A percentile compares a stretch with the other conserved stretches of the same genome.
Conservation (phyloP, 768 basidiomycete species). For the Hortiboletus flavorubellus region DNA sequence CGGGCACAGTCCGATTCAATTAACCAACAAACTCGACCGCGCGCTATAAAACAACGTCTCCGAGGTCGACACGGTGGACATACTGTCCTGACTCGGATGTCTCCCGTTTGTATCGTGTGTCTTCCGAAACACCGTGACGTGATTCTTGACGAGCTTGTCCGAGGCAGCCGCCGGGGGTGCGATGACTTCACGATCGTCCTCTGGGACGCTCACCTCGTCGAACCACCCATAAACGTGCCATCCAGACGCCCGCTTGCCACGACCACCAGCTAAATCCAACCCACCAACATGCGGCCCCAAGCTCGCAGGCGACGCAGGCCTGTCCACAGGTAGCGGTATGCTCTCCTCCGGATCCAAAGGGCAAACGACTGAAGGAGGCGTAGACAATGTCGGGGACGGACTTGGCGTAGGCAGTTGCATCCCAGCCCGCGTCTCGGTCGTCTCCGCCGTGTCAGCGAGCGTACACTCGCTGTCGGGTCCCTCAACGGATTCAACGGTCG, state of each 20-base stretch:
- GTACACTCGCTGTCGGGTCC: slow-evolving; percentile 4
- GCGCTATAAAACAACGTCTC: slow-evolving; percentile 31
- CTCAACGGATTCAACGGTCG: neutral
- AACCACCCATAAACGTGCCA: slow-evolving; percentile 34
- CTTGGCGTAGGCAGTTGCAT: slow-evolving; percentile 28
- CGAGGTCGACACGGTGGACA: slow-evolving; percentile 18
- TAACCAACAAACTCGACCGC: slow-evolving; percentile 23
- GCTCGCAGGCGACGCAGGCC: slow-evolving; percentile 20
- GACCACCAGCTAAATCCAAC: slow-evolving; percentile 28
- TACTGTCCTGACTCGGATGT: slow-evolving; percentile 28
- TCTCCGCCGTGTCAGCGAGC: neutral
- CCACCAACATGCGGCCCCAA: slow-evolving; percentile 28
- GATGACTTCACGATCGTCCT: neutral
- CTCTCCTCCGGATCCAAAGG: slow-evolving; percentile 11
- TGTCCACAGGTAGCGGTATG: neutral
- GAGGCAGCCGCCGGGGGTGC: neutral
- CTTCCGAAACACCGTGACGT: slow-evolving; percentile 11
- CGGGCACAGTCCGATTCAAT: neutral
- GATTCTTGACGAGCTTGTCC: slow-evolving; percentile 8
- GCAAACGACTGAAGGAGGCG: neutral
- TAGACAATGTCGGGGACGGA: slow-evolving; percentile 23
- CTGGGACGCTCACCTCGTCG: slow-evolving; percentile 12
- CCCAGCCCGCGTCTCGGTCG: neutral
- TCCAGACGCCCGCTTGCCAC: slow-evolving; percentile 32
- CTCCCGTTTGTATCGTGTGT: slow-evolving; percentile 1